Base-by-base conservation (phyloP, 2,329 filamentous ascomycete genomes). In the Stachybotrys echinatus region DNA sequence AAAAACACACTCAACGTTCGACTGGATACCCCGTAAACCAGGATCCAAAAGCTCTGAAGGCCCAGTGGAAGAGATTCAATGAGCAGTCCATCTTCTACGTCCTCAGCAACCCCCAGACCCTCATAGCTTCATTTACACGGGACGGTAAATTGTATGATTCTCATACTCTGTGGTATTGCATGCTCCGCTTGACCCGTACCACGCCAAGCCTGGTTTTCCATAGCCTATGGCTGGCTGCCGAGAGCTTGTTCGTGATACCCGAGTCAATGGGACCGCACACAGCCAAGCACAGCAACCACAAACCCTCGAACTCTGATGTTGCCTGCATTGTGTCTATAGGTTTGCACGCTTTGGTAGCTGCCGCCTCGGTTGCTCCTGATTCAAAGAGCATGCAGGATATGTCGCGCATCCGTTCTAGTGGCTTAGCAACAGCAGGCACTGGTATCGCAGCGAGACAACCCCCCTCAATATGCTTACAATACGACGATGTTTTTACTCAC, bases 81-180 rank as follows among this genome's bases (percentile, higher is more conserved):
- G 78, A 85, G 54, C 84, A 87, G 58, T 81, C 79, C 46, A 67
- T 87, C 6, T 87, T 86, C 61, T 79, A 79, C 55, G 76, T 84
- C 6, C 70, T 88, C 45, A 82, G 80, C 55, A 75, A 81, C 45
- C 79, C 82, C 1, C 70, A 71, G 14, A 70, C 76, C 5, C 65
- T 82, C 8, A 65, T 85, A 23, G 67, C 65, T 37, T 85, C 83
- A 1, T 87, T 88, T 54, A 77, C 75, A 2, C 64, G 67, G 42
- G 69, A 77, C 12, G 74, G 73, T 12, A 72, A 75, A 42, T 61
- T 82, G 1, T 74, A 81, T 49, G 80, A 85, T 61, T 84, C 81
- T 1, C 80, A 81, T 47, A 80, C 76, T 14, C 66, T 83, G 1
- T 86, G 79, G 80, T 84, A 83, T 59, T 80, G 77, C 58, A 82